These are phyloP conservation scores for Phialophora verrucosa DNA, from an alignment of 2,329 filamentous ascomycete species.

Conservation along the genomic window DNA sequence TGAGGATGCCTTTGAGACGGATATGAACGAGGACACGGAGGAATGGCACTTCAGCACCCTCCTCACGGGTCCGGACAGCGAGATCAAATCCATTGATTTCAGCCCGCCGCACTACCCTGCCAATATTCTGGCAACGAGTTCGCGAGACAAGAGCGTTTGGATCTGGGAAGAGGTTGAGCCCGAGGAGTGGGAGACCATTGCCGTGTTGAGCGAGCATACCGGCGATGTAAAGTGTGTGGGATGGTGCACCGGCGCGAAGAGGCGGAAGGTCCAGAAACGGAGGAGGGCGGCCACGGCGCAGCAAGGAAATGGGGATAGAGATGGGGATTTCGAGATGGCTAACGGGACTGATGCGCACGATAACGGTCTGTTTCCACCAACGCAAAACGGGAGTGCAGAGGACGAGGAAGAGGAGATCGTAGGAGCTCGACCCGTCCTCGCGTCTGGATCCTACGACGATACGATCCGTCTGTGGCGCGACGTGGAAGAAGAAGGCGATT, in stretches of 20 bases:
- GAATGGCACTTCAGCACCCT: conserved; percentile 94
- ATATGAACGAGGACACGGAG: conserved; percentile 64
- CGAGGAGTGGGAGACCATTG: conserved; percentile 95
- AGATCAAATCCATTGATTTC: conserved; percentile 82
- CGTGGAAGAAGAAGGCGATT: conserved; percentile 82
- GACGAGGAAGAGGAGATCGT: conserved; percentile 31
- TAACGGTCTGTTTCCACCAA: conserved; percentile 5
- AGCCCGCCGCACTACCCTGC: conserved; percentile 60
- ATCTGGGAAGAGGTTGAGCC: conserved; percentile 96
- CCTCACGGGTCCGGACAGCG: conserved; percentile 91
- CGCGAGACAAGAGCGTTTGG: conserved; percentile 93
- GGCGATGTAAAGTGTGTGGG: conserved; percentile 93
- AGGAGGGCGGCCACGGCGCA: neutral
- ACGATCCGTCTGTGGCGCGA: conserved; percentile 80
- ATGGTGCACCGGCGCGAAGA: conserved; percentile 74
- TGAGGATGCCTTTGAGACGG: conserved; percentile 17
- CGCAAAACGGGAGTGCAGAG: neutral
- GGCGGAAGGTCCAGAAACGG: conserved; percentile 22
- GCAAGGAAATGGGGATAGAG: conserved; percentile 22
- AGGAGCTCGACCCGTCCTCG: conserved; percentile 68
- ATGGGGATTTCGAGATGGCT: conserved; percentile 31
- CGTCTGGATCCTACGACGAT: conserved; percentile 92
- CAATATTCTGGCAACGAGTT: conserved; percentile 86
- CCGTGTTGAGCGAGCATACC: conserved; percentile 91
- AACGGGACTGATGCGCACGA: conserved; percentile 1